Evolutionary conservation across 2,329 filamentous ascomycete species (phyloP), one percentile per base, ranked within the genome.

Genomic region (Colletotrichum simmondsii): DNA sequence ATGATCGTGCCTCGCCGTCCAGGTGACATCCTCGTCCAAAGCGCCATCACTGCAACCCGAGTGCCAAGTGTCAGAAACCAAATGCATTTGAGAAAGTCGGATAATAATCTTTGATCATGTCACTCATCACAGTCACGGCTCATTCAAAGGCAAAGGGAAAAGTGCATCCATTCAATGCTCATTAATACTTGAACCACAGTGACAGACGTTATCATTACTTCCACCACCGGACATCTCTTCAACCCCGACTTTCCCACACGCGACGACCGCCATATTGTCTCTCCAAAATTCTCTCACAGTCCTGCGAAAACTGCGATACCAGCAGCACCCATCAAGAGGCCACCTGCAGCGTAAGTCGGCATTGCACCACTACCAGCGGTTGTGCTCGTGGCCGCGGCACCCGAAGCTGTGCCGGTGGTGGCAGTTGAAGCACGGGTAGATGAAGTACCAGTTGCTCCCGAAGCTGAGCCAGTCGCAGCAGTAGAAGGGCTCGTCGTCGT

Each of bases 301-400:
- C 76, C 78, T 46, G 74, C 77, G 46, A 80, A 59, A 28, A 80
- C 58, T n/a, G 77, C 76, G 42, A 78, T 76, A 16, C 80, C 81
- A 61, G 77, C 79, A 56, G 79, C 72, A 7, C 76, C 77, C 22
- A 76, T 72, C 16, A 77, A 76, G 30, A 79, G 68, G 19, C 77
- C 79, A 3, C 76, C 78, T 1, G 77, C 77, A 4, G 71, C 78
- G 10, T 76, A 76, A 5, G 78, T 77, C 3, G 80, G 77, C 22
- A 77, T 77, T 19, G 77, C 80, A 5, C 66, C 77, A 16, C 75
- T 78, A 19, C 72, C 74, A 57, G 73, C 58, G 3, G 68, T 54
- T 14, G 71, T 68, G 24, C 32, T 74, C 5, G 75, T 57, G 37
- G 66, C 68, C 11, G 37, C 54, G 16, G 60, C 61, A 26, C 52